phyloP scores from a whole-genome alignment of 1,284 basidiomycete species.

The Marasmius oreades region DNA sequence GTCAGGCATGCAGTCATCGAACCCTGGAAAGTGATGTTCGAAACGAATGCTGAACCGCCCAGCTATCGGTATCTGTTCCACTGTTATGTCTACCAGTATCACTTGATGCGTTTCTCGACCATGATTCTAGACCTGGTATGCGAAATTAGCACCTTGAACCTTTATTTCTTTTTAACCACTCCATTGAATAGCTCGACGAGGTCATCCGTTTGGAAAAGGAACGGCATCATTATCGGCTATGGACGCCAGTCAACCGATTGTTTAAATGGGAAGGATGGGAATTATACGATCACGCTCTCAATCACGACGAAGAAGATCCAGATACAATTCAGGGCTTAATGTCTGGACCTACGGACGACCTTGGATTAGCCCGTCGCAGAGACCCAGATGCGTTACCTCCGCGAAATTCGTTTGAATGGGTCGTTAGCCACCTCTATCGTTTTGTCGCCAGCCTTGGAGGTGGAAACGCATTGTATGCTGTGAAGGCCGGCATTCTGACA shows the following conservation, averaged over 20 bases:
- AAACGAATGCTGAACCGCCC: conserved; percentile 40
- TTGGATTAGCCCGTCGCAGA: conserved; percentile 53
- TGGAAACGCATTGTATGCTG: conserved; percentile 68
- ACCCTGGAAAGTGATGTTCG: conserved; percentile 65
- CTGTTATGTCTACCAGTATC: conserved; percentile 74
- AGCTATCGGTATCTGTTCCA: conserved; percentile 66
- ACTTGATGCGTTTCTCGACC: conserved; percentile 53
- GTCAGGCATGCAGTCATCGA: conserved; percentile 61
- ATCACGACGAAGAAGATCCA: conserved; percentile 55
- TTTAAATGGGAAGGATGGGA: conserved; percentile 48
- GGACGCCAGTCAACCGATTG: conserved; percentile 59
- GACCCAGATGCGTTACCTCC: conserved; percentile 79
- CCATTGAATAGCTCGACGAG: conserved; percentile 45
- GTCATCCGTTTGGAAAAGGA: conserved; percentile 57
- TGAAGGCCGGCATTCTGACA: conserved; percentile 77
- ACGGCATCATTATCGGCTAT: conserved; percentile 49
- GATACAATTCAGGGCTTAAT: conserved; percentile 62
- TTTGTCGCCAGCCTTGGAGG: conserved; percentile 36
- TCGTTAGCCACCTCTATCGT: conserved; percentile 46
- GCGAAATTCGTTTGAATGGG: conserved; percentile 47
- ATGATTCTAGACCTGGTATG: conserved; percentile 45
- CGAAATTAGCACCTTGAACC: conserved; percentile 8
- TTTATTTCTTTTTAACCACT: background rate
- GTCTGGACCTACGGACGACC: conserved; percentile 36
- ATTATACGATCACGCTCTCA: conserved; percentile 37